phyloP scores from a whole-genome alignment of 306 rosid genomes.

The Cucumis cinereus region DNA sequence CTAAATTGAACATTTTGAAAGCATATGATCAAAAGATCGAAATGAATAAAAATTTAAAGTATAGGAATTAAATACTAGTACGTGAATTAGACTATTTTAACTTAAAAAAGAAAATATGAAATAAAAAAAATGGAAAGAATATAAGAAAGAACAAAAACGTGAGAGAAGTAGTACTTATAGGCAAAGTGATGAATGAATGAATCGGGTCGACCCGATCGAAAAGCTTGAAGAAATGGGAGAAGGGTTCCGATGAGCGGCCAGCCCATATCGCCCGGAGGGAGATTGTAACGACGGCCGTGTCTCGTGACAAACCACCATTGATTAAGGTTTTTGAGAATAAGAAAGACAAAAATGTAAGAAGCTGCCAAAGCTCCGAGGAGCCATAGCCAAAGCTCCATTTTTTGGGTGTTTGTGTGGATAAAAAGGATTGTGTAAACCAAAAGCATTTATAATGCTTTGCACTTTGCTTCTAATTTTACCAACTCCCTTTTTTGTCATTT shows the following conservation, averaged over 20 bases:
- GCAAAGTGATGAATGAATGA: not conserved
- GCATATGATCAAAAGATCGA: no score
- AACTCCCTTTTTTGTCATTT: not conserved
- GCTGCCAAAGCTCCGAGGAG: not conserved
- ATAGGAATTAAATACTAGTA: no score
- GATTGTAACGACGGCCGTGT: not conserved
- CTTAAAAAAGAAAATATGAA: no score
- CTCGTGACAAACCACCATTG: constrained; percentile 5
- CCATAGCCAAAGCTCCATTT: not conserved
- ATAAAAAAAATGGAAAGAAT: not conserved
- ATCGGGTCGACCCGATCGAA: constrained; percentile 10
- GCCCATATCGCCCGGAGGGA: constrained; percentile 25
- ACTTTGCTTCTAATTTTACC: not conserved
- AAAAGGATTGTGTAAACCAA: not conserved
- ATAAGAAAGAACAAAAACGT: not conserved
- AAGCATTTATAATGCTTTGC: not conserved
- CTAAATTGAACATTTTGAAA: no score
- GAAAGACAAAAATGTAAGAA: constrained; percentile 2
- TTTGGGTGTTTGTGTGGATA: no score
- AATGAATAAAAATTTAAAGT: no score
- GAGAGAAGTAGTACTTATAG: constrained; percentile 2
- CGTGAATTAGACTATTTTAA: no score
- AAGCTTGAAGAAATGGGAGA: constrained; percentile 1
- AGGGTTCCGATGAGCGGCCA: constrained; percentile 19
- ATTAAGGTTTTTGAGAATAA: constrained; percentile 10